Evolutionary conservation across 1,284 basidiomycete species (phyloP).

Genomic region (Phaffia rhodozyma): DNA sequence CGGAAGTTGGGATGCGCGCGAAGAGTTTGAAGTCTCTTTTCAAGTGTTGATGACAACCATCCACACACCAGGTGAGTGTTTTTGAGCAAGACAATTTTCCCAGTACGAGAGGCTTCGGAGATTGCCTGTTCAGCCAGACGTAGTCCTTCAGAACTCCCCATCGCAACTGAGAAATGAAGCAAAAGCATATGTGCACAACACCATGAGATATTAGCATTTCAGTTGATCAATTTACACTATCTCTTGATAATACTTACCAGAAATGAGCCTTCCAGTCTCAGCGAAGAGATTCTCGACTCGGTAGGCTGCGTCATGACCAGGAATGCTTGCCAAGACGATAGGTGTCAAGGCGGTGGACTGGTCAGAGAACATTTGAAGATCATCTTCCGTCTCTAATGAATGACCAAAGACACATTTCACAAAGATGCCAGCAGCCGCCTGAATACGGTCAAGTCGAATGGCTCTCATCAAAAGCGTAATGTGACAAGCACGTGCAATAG

Average conservation of each 20-base stretch:
- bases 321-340: slow-evolving; percentile 78
- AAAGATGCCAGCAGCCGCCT: slow-evolving; percentile 67
- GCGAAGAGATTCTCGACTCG: slow-evolving; percentile 76
- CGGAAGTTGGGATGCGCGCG: slow-evolving; percentile 81
- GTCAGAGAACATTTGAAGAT: slow-evolving; percentile 56
- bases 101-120: slow-evolving; percentile 73
- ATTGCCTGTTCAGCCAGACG: slow-evolving; percentile 88
- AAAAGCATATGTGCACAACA: not conserved
- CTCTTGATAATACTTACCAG: not conserved
- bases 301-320: slow-evolving; percentile 95
- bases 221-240: not conserved
- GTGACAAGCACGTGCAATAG: slow-evolving; percentile 58
- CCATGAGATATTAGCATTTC: not conserved
- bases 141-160: slow-evolving; percentile 98
- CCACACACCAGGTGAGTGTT: slow-evolving; percentile 89
- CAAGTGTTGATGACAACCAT: slow-evolving; percentile 76
- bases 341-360: slow-evolving; percentile 72
- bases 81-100: slow-evolving; percentile 87
- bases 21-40: slow-evolving; percentile 89
- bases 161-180: slow-evolving; percentile 57
- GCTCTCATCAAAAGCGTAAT: slow-evolving; percentile 72
- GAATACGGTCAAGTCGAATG: slow-evolving; percentile 73
- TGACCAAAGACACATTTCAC: slow-evolving; percentile 60
- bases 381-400: slow-evolving; percentile 66
- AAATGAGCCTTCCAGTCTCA: slow-evolving; percentile 55